Base-by-base conservation (phyloP, 345 rosid species). In the Clausena lansium region DNA sequence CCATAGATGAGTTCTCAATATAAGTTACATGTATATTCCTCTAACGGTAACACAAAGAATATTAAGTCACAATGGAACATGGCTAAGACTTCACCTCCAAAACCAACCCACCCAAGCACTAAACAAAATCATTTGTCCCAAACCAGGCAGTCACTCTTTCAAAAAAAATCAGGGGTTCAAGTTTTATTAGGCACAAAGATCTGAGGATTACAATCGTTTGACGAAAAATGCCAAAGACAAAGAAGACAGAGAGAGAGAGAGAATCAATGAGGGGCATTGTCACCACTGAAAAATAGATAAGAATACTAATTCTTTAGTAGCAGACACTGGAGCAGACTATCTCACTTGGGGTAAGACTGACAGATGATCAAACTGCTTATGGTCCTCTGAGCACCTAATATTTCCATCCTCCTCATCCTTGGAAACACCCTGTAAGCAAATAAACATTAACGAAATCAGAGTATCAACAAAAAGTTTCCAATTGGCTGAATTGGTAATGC, bases 341-440 rank as follows among this genome's bases (percentile, higher is more conserved):
- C 86, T 80, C 68, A 90, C 94, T 67, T 69, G 72, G 36, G 60
- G n/a, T 20, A 83, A 77, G 66, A 82, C 76, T 22, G 89, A 81
- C 54, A 75, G 77, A 67, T 52, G 71, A 80, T 86, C 77, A 66
- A 75, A 72, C 68, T 68, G 84, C 75, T 10, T 59, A 47, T 75
- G 62, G 36, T 76, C 83, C 59, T 71, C 78, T 8, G 83, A 79
- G 69, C 80, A 82, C 83, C 81, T 75, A 10, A 70, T 55, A 67
- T 80, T 75, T 39, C 82, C 83, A 76, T 66, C 67, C 38, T 77
- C 80, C 72, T 35, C 77, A 73, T 83, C 88, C 67, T 41, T 63
- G 63, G 82, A 60, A 71, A 77, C 75, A 69, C 85, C 89, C 93
- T 89, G 81, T 5, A 6, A 39, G 54, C 14, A 38, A 63, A 63